Conservation (phyloP, 2,329 filamentous ascomycete species). For the Reticulascus tulasneorum region DNA sequence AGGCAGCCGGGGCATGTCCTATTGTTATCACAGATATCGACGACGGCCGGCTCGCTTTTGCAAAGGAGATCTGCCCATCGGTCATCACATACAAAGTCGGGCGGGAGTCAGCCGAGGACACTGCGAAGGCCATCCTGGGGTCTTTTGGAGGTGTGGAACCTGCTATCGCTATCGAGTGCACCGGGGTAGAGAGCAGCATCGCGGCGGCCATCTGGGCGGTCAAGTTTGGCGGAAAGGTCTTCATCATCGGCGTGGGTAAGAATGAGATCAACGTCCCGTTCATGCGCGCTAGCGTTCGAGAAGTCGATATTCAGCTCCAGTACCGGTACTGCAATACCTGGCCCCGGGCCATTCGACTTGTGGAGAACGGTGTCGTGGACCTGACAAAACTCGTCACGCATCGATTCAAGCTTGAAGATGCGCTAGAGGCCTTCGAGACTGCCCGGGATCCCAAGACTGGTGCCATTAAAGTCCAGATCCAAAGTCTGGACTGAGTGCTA, state of each 20-base stretch:
- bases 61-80: constrained; percentile 74
- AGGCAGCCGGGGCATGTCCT: constrained; percentile 83
- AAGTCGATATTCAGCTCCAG: constrained; percentile 94
- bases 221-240: constrained; percentile 95
- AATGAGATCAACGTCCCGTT: constrained; percentile 95
- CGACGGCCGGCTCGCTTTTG: constrained; percentile 77
- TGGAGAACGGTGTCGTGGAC: constrained; percentile 80
- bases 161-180: constrained; percentile 82
- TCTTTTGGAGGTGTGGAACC: constrained; percentile 78
- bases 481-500: constrained; percentile 53
- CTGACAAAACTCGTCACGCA: constrained; percentile 83
- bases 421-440: constrained; percentile 83
- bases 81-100: constrained; percentile 79
- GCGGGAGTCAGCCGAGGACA: constrained; percentile 62
- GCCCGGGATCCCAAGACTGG: constrained; percentile 84
- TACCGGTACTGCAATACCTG: constrained; percentile 96
- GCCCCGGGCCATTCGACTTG: constrained; percentile 85
- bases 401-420: constrained; percentile 79
- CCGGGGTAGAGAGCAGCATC: constrained; percentile 88
- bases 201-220: constrained; percentile 80
- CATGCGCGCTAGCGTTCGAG: constrained; percentile 84
- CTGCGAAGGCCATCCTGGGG: constrained; percentile 62
- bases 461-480: constrained; percentile 97
- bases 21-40: constrained; percentile 95
- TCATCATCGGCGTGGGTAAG: constrained; percentile 92